phyloP scores from a whole-genome alignment of 805 yeast species.

The Cyberlindnera sargentensis region DNA sequence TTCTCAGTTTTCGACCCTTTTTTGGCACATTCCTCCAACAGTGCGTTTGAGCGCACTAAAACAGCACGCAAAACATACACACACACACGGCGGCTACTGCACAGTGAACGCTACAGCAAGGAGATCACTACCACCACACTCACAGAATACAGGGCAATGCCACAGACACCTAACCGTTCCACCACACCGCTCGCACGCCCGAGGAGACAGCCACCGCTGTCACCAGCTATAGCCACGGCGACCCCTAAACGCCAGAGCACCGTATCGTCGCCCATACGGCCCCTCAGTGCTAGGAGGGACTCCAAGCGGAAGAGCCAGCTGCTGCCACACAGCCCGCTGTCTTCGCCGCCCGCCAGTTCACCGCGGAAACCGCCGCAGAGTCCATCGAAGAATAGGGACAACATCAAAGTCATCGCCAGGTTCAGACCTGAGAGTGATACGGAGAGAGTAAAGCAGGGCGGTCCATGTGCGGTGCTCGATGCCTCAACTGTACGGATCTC shows the following conservation, averaged over 20 bases:
- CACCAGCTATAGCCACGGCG: background rate
- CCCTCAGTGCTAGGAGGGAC: too few relatives aligned
- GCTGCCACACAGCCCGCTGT: background rate
- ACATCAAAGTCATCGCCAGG: conserved; percentile 65
- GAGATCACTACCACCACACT: too few relatives aligned
- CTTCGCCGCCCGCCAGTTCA: background rate
- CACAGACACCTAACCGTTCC: background rate
- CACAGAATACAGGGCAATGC: background rate
- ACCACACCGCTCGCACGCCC: background rate
- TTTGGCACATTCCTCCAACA: too few relatives aligned
- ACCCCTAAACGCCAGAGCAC: conserved; percentile 1
- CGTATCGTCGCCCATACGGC: background rate
- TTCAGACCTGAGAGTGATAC: conserved; percentile 49
- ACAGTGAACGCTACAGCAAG: too few relatives aligned
- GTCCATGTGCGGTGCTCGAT: conserved; percentile 5
- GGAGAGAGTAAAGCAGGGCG: conserved; percentile 22
- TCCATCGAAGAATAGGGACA: conserved; percentile 16
- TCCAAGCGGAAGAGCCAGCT: too few relatives aligned
- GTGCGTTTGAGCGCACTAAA: too few relatives aligned
- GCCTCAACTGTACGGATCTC: conserved; percentile 7
- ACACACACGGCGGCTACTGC: too few relatives aligned
- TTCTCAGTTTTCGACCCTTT: too few relatives aligned
- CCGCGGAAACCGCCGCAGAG: background rate
- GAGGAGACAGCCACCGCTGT: background rate
- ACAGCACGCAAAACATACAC: too few relatives aligned